Evolutionary conservation across 139 green algal genomes (phyloP).

Genomic region (Spirogloea muscicola): DNA sequence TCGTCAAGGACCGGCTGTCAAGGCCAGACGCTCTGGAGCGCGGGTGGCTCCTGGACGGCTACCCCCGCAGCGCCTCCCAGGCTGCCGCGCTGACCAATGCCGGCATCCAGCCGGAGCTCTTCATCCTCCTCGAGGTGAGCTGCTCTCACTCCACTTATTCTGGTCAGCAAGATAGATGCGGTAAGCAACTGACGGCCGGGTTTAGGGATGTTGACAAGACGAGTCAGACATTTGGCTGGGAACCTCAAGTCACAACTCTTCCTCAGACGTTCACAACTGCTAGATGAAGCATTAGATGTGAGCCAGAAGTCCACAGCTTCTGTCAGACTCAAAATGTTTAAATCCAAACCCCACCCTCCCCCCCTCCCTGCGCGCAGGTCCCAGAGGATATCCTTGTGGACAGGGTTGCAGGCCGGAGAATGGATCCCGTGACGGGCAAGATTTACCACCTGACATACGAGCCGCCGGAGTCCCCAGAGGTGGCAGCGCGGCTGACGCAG

Average conservation of each 20-base stretch:
- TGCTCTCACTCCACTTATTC: too few relatives aligned
- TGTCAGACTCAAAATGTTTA: too few relatives aligned
- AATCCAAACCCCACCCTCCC: too few relatives aligned
- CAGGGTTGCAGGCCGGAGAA: slow-evolving; percentile 82
- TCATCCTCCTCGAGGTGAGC: slow-evolving; percentile 76
- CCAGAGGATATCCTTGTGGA: slow-evolving; percentile 90
- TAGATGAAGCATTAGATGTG: too few relatives aligned
- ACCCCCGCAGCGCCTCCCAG: slow-evolving; percentile 85
- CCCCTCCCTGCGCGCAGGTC: too few relatives aligned
- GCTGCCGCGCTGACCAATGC: slow-evolving; percentile 87
- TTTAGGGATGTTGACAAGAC: too few relatives aligned
- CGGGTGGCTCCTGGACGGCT: slow-evolving; percentile 97
- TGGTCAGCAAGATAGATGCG: too few relatives aligned
- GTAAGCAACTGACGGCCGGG: too few relatives aligned
- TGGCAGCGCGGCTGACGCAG: slow-evolving; percentile 56
- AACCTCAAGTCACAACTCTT: too few relatives aligned
- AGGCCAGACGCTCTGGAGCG: slow-evolving; percentile 26
- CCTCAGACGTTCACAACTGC: too few relatives aligned
- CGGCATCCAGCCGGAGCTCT: slow-evolving; percentile 88
- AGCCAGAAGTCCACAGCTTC: too few relatives aligned
- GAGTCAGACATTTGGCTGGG: too few relatives aligned
- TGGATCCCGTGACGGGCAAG: slow-evolving; percentile 87
- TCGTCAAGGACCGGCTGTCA: slow-evolving; percentile 77
- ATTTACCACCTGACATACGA: slow-evolving; percentile 92
- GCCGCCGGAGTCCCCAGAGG: slow-evolving; percentile 66